Base-by-base conservation (phyloP, 2,329 filamentous ascomycete genomes). In the Penicillium sumatraense region DNA sequence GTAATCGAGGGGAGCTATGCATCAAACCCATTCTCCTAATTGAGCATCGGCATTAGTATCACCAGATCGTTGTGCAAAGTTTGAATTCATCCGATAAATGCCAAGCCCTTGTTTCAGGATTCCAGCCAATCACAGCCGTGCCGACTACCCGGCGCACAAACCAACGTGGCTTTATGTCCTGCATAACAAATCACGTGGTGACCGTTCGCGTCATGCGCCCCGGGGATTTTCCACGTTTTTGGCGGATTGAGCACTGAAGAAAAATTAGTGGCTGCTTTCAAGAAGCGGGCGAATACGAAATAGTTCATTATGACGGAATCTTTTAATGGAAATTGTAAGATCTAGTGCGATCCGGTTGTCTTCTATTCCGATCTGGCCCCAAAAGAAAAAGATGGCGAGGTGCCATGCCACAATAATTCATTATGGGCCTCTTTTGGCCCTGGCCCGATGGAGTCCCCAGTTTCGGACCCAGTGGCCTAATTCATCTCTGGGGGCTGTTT, bases 61-160 rank as follows among this genome's bases (percentile, higher is more conserved):
- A 44, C 14, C 23, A 26, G 40, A 44, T 27, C 23, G 23, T n/a
- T 44, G n/a, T 44, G 23, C 42, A 31, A 21, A 27, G 10, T 46
- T 46, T 16, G 21, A 21, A 7, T 21, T 33, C 10, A 31, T 14
- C 40, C 8, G 9, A 27, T 9, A n/a, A 20, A 16, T 51, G 49
- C 40, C 51, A 54, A 53, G 49, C 11, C 13, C 13, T 18, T 20
- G 47, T 48, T 33, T 51, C 21, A 49, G 16, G 2, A 6, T 8
- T 8, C 20, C 14, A n/a, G 38, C 56, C 55, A 58, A 60, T 61
- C 40, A 60, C 10, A 21, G 38, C n/a, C 14, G 38, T 64, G 62
- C 62, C 62, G 62, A 35, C 29, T 62, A 61, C 31, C 62, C 62
- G 62, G 45, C 20, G 46, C 50, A 53, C 48, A 41, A 53, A 24